Conservation (phyloP, 2,329 filamentous ascomycete species). For the Cladorrhinum sp. region DNA sequence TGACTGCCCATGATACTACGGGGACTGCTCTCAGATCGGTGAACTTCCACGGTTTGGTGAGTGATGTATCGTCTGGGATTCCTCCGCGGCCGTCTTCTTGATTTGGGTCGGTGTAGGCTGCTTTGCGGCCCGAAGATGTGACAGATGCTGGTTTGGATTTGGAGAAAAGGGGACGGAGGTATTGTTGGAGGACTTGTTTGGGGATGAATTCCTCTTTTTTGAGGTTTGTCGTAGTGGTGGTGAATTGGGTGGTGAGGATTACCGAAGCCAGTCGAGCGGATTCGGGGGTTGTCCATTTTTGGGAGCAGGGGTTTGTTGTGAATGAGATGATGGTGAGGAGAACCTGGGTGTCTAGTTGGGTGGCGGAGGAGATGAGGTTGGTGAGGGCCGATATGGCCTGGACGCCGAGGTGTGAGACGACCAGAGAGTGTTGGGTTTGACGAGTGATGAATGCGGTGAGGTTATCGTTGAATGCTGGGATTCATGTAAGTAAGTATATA, state of each 20-base stretch:
- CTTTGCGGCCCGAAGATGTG: slow-evolving; percentile 56
- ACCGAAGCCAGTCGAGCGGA: slow-evolving; percentile 31
- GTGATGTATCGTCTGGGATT: slow-evolving; percentile 37
- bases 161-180: slow-evolving; percentile 66
- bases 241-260: slow-evolving; percentile 34
- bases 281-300: slow-evolving; percentile 31
- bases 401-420: slow-evolving; percentile 21
- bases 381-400: slow-evolving; percentile 18
- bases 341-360: slow-evolving; percentile 23
- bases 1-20: slow-evolving; percentile 61
- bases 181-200: slow-evolving; percentile 57
- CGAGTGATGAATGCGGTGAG: slow-evolving; percentile 1
- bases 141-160: slow-evolving; percentile 51
- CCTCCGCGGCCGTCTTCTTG: slow-evolving; percentile 37
- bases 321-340: slow-evolving; percentile 36
- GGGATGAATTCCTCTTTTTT: slow-evolving; percentile 42
- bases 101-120: slow-evolving; percentile 40
- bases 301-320: slow-evolving; percentile 28
- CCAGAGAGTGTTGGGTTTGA: slow-evolving; percentile 10
- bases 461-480: slow-evolving; percentile 9
- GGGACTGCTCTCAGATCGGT: slow-evolving; percentile 49
- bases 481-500: not conserved
- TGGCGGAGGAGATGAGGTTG: not conserved
- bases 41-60: slow-evolving; percentile 61
- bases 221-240: not conserved